Evolutionary conservation across 1,284 basidiomycete species (phyloP).

Genomic region (Sphagnurus paluster): DNA sequence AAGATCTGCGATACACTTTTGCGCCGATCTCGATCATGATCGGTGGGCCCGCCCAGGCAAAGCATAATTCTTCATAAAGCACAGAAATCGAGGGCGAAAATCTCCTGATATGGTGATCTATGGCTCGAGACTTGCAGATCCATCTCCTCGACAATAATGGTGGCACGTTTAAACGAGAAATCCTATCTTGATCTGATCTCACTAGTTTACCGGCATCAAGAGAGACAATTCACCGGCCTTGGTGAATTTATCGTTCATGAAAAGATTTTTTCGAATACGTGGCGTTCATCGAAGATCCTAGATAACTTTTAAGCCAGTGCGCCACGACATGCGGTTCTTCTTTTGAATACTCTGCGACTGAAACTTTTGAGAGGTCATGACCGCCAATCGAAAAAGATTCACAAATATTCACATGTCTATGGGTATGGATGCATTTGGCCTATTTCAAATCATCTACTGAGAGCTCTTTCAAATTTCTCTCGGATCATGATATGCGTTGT

Average conservation of each 20-base stretch:
- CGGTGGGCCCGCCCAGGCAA: slow-evolving; percentile 16
- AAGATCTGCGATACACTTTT: slow-evolving; percentile 25
- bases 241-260: no score
- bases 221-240: neutral
- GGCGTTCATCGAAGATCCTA: no score
- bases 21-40: slow-evolving; percentile 28
- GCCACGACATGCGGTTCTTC: no score
- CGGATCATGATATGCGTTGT: slow-evolving; percentile 5
- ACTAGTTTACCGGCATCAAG: neutral
- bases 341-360: neutral
- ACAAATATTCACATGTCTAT: neutral
- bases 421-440: neutral
- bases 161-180: slow-evolving; percentile 13
- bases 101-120: slow-evolving; percentile 14
- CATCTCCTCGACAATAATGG: slow-evolving; percentile 15
- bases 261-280: no score
- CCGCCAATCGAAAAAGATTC: neutral
- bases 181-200: neutral
- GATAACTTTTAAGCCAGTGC: no score
- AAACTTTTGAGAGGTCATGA: neutral
- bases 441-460: neutral
- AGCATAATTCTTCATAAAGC: slow-evolving; percentile 5
- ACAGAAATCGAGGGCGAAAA: slow-evolving; percentile 18
- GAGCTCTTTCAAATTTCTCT: slow-evolving; percentile 1
- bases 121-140: slow-evolving; percentile 8